Percentiles rank a stretch among this genome's conserved stretches.
Conservation (phyloP, 2,329 filamentous ascomycete genomes). For the Curvularia sp. region DNA sequence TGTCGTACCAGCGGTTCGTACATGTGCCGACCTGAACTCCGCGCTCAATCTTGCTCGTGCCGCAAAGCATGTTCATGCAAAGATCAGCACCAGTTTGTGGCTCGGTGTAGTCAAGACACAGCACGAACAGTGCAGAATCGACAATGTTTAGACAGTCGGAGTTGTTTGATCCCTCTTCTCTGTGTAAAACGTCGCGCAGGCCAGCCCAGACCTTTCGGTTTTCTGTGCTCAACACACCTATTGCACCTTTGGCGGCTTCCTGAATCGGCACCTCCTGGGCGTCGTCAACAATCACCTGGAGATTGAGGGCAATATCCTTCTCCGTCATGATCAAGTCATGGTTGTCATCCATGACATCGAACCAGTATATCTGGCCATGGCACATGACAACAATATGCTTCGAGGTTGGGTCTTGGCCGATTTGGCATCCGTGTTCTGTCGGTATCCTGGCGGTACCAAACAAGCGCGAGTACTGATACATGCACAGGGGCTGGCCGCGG, state of each 20-base stretch:
- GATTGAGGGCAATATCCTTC: conserved; percentile 87
- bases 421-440: conserved; percentile 92
- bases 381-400: conserved; percentile 94
- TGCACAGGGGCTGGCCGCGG: conserved; percentile 84
- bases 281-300: conserved; percentile 91
- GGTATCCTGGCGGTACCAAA: conserved; percentile 96
- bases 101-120: conserved; percentile 93
- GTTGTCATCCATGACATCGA: conserved; percentile 94
- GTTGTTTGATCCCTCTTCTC: conserved; percentile 89
- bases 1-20: conserved; percentile 99
- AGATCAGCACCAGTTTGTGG: conserved; percentile 80
- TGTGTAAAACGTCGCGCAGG: conserved; percentile 83
- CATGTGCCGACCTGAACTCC: conserved; percentile 97
- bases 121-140: conserved; percentile 88
- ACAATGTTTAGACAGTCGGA: conserved; percentile 95
- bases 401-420: conserved; percentile 90
- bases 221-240: conserved; percentile 94
- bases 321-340: conserved; percentile 97
- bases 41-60: conserved; percentile 87
- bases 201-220: conserved; percentile 97
- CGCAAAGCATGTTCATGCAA: conserved; percentile 99
- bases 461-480: conserved; percentile 96
- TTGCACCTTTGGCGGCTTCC: conserved; percentile 90
- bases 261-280: conserved; percentile 88
- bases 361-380: conserved; percentile 98